Base-by-base conservation (phyloP, 352 stramenopile genomes). In the Phytophthora pistaciae region DNA sequence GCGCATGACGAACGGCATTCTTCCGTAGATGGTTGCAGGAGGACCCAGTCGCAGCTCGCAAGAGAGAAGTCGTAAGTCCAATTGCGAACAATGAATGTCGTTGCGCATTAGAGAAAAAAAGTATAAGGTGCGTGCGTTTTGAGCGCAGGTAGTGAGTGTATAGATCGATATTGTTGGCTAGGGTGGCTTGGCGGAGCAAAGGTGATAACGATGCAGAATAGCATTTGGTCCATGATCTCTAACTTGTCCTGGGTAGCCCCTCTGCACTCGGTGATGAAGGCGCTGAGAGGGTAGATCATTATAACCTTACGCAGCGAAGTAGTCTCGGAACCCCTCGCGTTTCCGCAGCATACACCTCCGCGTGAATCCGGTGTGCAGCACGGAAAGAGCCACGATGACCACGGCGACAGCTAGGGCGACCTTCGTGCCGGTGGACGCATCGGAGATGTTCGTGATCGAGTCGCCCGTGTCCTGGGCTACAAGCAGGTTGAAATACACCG, bases 1-100 rank as follows among this genome's bases (percentile, higher is more conserved):
- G 86, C 93, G 91, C 71, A 96, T 98, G 80, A 98, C 94, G 23
- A 98, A 98, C 70, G 94, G 94, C 38, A 98, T 98, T 69, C 70
- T 97, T 63, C 82, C 91, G 9, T 98, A 92, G 53, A 20, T 63
- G 49, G 38, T 66, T 60, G 8, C 42, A 9, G 25, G 25, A 33
- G n/a, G 14, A n/a, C 27, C 21, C 25, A 50, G 38, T 38, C 3
- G 69, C 50, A 61, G 68, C 29, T 46, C 44, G 20, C 56, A 50
- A 60, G 56, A 38, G 36, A 64, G 55, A 56, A 54, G 52, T 57
- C 58, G 50, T 42, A 53, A 66, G 38, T 27, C 13, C 58, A 50
- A 57, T 60, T 50, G 56, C 44, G 27, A 49, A 53, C 23, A 33
- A 65, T 55, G n/a, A 54, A 46, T 63, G 56, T 60, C 60, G 23